Percentiles rank a stretch among this genome's conserved stretches.
These are phyloP conservation scores for Zizania latifolia DNA, from an alignment of 176 grass and related monocot species.

Conservation along the genomic window DNA sequence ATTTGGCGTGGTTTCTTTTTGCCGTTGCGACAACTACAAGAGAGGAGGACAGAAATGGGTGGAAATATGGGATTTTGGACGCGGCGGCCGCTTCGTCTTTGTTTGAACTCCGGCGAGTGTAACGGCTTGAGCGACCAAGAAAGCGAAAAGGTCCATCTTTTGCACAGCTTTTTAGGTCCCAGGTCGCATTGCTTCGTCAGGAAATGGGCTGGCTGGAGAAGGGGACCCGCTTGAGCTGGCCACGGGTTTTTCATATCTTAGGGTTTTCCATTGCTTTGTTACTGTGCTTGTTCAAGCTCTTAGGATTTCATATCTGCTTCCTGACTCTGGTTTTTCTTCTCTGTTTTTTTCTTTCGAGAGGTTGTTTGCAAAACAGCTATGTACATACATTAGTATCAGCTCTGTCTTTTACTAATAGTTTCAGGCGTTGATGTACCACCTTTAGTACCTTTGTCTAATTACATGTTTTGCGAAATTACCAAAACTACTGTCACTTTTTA, in stretches of 20 bases:
- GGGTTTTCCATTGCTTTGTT: too few relatives aligned
- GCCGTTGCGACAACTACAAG: not conserved
- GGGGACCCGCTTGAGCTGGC: not conserved
- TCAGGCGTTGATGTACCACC: too few relatives aligned
- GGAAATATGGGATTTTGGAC: not conserved
- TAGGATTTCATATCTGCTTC: not conserved
- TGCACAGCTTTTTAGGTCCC: conserved; percentile 29
- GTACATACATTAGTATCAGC: too few relatives aligned
- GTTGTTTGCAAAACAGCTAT: too few relatives aligned
- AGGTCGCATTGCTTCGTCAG: not conserved
- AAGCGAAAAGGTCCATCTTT: conserved; percentile 28
- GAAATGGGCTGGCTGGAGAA: not conserved
- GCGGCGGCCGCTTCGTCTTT: not conserved
- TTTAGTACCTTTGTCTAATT: too few relatives aligned
- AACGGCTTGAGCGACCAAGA: conserved; percentile 18
- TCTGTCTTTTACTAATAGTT: too few relatives aligned
- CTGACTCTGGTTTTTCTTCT: not conserved
- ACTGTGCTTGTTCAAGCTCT: not conserved
- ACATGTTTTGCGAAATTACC: too few relatives aligned
- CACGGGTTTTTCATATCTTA: too few relatives aligned
- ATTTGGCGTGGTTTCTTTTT: not conserved
- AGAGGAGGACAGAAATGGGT: not conserved
- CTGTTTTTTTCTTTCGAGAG: too few relatives aligned
- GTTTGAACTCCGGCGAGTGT: conserved; percentile 37
- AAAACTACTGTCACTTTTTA: too few relatives aligned